Conservation (phyloP, 1,284 basidiomycete species). For the Papiliotrema nemorosa region DNA sequence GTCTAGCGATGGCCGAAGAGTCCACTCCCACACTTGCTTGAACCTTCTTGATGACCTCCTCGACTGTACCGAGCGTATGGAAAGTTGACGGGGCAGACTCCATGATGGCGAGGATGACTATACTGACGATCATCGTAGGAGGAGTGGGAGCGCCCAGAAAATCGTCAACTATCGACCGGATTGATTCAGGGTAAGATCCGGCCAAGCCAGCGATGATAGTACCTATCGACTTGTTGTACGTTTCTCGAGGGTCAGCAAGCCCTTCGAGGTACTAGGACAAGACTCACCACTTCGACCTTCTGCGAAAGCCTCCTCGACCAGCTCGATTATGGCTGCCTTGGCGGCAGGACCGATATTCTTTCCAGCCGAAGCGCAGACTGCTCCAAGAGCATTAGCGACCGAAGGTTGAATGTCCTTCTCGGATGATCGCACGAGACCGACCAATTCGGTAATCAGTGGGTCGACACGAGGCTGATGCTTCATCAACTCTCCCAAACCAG, state of each 20-base stretch:
- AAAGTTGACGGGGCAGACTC: slow-evolving; percentile 60
- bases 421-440: slow-evolving; percentile 53
- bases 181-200: slow-evolving; percentile 58
- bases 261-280: background rate
- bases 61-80: slow-evolving; percentile 59
- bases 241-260: slow-evolving; percentile 53
- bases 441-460: slow-evolving; percentile 79
- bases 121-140: slow-evolving; percentile 53
- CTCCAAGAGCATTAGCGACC: slow-evolving; percentile 69
- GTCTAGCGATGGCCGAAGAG: slow-evolving; percentile 69
- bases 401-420: slow-evolving; percentile 75
- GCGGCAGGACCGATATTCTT: slow-evolving; percentile 74
- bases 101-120: slow-evolving; percentile 64
- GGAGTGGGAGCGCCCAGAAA: slow-evolving; percentile 39
- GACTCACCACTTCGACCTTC: slow-evolving; percentile 64
- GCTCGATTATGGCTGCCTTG: slow-evolving; percentile 65
- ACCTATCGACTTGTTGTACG: slow-evolving; percentile 68
- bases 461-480: slow-evolving; percentile 64
- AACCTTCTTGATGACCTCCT: slow-evolving; percentile 69
- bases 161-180: slow-evolving; percentile 64
- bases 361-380: slow-evolving; percentile 69
- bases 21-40: slow-evolving; percentile 67
- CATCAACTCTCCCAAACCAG: slow-evolving; percentile 90
- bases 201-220: slow-evolving; percentile 66
- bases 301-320: slow-evolving; percentile 75